Percentiles rank a stretch among this genome's conserved stretches.
Evolutionary conservation across 1,139 yeast species (phyloP).

Genomic region (Citeromyces hawaiiensis): DNA sequence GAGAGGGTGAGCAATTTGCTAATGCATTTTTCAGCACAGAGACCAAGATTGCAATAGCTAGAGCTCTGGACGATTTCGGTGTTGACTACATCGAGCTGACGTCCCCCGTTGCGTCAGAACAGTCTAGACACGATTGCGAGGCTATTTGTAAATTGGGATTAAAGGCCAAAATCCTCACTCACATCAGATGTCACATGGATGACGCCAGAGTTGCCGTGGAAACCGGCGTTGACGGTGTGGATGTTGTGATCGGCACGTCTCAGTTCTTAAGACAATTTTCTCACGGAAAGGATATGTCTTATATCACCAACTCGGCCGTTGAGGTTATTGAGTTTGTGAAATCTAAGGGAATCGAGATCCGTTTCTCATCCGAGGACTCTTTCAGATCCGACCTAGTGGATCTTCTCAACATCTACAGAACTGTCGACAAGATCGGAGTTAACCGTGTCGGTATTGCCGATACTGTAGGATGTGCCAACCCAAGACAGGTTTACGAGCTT

Average conservation of each 20-base stretch:
- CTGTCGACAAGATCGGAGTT: constrained; percentile 95
- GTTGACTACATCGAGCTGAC: constrained; percentile 96
- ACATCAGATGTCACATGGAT: constrained; percentile 97
- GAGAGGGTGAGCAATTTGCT: constrained; percentile 99
- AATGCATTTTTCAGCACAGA: constrained; percentile 93
- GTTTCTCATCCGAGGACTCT: constrained; percentile 95
- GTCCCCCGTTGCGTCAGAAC: constrained; percentile 96
- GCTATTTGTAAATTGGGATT: constrained; percentile 96
- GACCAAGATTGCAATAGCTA: constrained; percentile 94
- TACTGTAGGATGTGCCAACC: constrained; percentile 98
- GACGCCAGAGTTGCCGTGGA: constrained; percentile 95
- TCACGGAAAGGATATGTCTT: constrained; percentile 98
- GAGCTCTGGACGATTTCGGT: constrained; percentile 94
- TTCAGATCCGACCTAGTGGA: constrained; percentile 96
- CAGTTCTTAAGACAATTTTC: constrained; percentile 90
- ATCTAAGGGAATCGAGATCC: constrained; percentile 91
- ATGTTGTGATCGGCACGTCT: constrained; percentile 96
- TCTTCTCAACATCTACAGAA: constrained; percentile 85
- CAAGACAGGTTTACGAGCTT: constrained; percentile 95
- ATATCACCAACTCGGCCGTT: constrained; percentile 90
- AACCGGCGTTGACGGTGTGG: constrained; percentile 98
- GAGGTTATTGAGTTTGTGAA: constrained; percentile 97
- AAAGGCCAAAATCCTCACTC: constrained; percentile 85
- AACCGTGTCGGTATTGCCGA: constrained; percentile 99
- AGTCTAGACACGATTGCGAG: constrained; percentile 86